Base-by-base conservation (phyloP, 2,329 filamentous ascomycete genomes). In the Aspergillus sp. region DNA sequence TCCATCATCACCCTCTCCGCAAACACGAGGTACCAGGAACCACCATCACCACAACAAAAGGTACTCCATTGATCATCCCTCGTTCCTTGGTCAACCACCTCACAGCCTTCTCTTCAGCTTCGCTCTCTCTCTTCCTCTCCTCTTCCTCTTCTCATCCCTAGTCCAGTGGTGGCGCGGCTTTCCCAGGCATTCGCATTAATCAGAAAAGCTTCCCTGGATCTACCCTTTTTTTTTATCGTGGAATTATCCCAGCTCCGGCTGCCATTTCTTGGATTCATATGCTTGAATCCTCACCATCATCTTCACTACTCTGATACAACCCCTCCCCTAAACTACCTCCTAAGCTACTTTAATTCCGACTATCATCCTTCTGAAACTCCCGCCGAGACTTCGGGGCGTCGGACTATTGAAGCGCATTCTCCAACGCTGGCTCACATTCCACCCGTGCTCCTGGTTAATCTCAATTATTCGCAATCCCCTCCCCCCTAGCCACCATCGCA, bases 391-490 rank as follows among this genome's bases (percentile, higher is more conserved):
- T 45, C 45, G 49, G 40, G 45, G 45, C 46, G 34, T 45, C 36
- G 45, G 45, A 23, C 54, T 55, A 56, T 50, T 43, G 31, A 45
- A 42, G 41, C 45, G 29, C 48, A 43, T 45, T 48, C 11, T 3
- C 42, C 29, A 21, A 47, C 47, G 47, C 49, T 49, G 45, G 48
- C 45, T 29, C 48, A 53, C 63, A 63, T 63, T 62, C 62, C 57
- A 55, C 45, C 49, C 14, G 46, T 49, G 48, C 61, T 64, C 60
- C 64, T 66, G 58, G 58, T 61, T 62, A 68, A 67, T 68, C 60
- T 66, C 63, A 56, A 50, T 43, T 49, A 54, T 47, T 43, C 56
- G 17, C 52, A 50, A n/a, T n/a, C n/a, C n/a, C n/a, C n/a, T n/a
- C 55, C 31, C 38, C 51, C 50, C 49, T 53, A 44, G 42, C 50